Evolutionary conservation across 1,284 basidiomycete genomes (phyloP).

Genomic region (Marasmius sp.): DNA sequence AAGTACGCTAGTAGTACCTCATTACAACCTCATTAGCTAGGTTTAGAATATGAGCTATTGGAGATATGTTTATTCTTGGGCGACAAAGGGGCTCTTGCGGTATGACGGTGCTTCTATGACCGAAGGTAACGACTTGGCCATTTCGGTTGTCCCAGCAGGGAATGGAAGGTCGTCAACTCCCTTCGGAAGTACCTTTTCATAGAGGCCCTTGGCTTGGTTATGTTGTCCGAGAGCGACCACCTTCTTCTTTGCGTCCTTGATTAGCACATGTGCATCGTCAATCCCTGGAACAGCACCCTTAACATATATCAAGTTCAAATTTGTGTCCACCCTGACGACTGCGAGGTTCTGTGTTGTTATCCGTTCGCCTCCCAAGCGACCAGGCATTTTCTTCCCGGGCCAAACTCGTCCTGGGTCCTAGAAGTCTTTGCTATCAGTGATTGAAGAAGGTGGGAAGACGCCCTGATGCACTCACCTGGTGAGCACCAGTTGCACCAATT

Average conservation of each 20-base stretch:
- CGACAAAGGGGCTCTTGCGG: conserved; percentile 75
- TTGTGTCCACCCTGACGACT: conserved; percentile 86
- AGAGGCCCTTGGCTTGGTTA: conserved; percentile 74
- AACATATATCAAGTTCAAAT: conserved; percentile 87
- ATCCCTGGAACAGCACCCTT: conserved; percentile 72
- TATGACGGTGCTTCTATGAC: conserved; percentile 70
- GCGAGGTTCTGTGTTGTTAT: conserved; percentile 88
- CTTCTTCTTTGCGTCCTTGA: conserved; percentile 87
- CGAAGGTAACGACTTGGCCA: conserved; percentile 65
- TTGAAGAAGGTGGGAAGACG: conserved; percentile 1
- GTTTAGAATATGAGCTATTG: no score
- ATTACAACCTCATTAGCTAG: no score
- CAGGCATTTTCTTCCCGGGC: conserved; percentile 99
- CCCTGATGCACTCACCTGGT: conserved; percentile 64
- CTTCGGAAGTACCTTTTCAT: conserved; percentile 81
- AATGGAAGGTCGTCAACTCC: conserved; percentile 87
- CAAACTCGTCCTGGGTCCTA: conserved; percentile 93
- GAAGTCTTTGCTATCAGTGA: conserved; percentile 2
- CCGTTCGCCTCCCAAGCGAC: conserved; percentile 85
- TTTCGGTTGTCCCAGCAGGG: conserved; percentile 84
- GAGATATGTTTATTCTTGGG: conserved; percentile 56
- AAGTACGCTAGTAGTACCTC: no score
- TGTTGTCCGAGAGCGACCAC: conserved; percentile 60
- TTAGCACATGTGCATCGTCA: conserved; percentile 73
- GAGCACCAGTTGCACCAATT: conserved; percentile 91